Conservation (phyloP, 2,329 filamentous ascomycete species). For the Fusarium setosum region DNA sequence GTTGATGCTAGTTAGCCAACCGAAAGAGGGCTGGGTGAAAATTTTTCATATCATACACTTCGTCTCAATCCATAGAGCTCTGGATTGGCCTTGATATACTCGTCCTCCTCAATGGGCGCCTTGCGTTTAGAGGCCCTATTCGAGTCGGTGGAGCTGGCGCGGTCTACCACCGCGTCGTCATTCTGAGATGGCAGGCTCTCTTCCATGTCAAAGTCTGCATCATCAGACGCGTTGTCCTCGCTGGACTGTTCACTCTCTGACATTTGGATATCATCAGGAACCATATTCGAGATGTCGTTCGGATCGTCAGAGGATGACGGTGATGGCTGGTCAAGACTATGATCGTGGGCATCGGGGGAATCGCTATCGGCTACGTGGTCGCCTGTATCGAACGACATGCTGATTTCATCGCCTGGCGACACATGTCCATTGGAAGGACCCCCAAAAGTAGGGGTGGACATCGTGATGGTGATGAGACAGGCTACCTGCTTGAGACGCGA, state of each 20-base stretch:
- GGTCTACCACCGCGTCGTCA: slow-evolving; percentile 61
- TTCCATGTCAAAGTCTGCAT: slow-evolving; percentile 82
- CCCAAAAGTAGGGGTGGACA: slow-evolving; percentile 71
- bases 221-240: slow-evolving; percentile 69
- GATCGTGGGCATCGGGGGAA: slow-evolving; percentile 77
- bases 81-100: slow-evolving; percentile 90
- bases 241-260: slow-evolving; percentile 62
- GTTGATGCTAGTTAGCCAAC: slow-evolving; percentile 46
- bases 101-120: slow-evolving; percentile 75
- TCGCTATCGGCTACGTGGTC: slow-evolving; percentile 70
- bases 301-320: slow-evolving; percentile 56
- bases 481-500: slow-evolving; percentile 59
- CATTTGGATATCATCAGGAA: slow-evolving; percentile 52
- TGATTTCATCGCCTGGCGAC: slow-evolving; percentile 63
- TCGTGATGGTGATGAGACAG: slow-evolving; percentile 70
- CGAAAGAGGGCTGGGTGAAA: slow-evolving; percentile 28
- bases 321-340: slow-evolving; percentile 60
- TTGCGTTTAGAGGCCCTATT: slow-evolving; percentile 80
- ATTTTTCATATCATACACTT: slow-evolving; percentile 74
- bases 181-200: slow-evolving; percentile 63
- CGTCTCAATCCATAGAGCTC: slow-evolving; percentile 93
- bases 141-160: slow-evolving; percentile 78
- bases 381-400: slow-evolving; percentile 52
- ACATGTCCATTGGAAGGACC: slow-evolving; percentile 75
- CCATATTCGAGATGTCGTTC: slow-evolving; percentile 55